A percentile compares a stretch with the other conserved stretches of the same genome.
These are phyloP conservation scores for Apiospora koreana DNA, from an alignment of 2,329 filamentous ascomycete species.

Conservation along the genomic window DNA sequence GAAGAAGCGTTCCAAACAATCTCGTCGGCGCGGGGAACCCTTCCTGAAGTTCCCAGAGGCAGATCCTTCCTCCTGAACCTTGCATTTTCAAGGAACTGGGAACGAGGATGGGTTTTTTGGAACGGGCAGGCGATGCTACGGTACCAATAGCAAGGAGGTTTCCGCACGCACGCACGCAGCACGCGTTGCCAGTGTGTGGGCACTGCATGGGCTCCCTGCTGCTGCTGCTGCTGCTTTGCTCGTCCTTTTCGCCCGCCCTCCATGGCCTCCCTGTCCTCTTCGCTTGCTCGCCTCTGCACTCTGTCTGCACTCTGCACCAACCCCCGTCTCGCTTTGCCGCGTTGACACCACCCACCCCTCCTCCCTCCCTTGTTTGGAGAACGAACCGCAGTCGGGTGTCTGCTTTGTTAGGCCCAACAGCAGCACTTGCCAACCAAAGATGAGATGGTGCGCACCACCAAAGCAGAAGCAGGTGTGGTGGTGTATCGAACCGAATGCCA, in stretches of 20 bases:
- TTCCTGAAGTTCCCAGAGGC: slow-evolving; percentile 5
- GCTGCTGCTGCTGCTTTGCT: background rate
- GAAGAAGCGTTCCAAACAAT: background rate
- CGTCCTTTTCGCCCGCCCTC: background rate
- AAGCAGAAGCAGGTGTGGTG: too few relatives aligned
- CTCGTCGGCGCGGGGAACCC: slow-evolving; percentile 7
- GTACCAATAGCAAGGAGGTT: slow-evolving; percentile 5
- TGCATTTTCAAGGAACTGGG: background rate
- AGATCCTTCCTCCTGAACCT: slow-evolving; percentile 6
- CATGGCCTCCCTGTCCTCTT: background rate
- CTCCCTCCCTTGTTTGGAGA: slow-evolving; percentile 7
- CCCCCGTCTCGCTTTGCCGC: slow-evolving; percentile 1
- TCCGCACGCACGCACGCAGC: background rate
- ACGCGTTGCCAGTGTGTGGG: background rate
- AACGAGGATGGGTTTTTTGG: background rate
- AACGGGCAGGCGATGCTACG: slow-evolving; percentile 3
- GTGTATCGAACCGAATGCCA: background rate
- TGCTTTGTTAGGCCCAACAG: slow-evolving; percentile 1
- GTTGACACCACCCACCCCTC: background rate
- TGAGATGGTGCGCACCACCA: background rate
- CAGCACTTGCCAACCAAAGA: background rate
- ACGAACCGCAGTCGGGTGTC: slow-evolving; percentile 8
- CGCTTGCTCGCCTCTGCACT: background rate
- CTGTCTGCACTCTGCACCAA: background rate
- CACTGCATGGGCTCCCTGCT: slow-evolving; percentile 4